phyloP scores from a whole-genome alignment of 352 stramenopile species.

The Pythium volutum region DNA sequence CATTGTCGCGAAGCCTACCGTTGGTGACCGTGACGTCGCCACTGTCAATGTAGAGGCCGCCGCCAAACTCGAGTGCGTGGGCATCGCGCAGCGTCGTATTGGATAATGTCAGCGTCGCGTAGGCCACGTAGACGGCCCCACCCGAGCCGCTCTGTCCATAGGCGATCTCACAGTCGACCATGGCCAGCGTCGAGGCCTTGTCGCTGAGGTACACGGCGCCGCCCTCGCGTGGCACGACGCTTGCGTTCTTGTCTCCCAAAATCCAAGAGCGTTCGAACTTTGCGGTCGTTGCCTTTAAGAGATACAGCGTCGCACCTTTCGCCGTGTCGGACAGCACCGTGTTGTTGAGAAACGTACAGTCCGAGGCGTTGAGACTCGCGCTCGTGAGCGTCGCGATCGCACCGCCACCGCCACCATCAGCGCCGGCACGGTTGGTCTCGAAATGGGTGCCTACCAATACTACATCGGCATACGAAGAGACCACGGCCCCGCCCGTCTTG shows the following conservation, averaged over 20 bases:
- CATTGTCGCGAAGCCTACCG: slow-evolving; percentile 36
- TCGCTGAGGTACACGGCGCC: slow-evolving; percentile 48
- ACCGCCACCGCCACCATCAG: slow-evolving; percentile 10
- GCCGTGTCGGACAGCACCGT: slow-evolving; percentile 1
- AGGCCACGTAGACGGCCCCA: slow-evolving; percentile 42
- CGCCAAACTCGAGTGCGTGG: slow-evolving; percentile 50
- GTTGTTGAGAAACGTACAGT: slow-evolving; percentile 18
- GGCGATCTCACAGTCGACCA: slow-evolving; percentile 39
- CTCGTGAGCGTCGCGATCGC: slow-evolving; percentile 14
- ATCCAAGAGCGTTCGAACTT: slow-evolving; percentile 3
- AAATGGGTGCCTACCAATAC: background rate
- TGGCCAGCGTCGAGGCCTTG: slow-evolving; percentile 22
- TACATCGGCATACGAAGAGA: slow-evolving; percentile 3
- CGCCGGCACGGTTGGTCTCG: slow-evolving; percentile 1
- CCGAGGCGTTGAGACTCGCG: background rate
- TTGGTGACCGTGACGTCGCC: slow-evolving; percentile 21
- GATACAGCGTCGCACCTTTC: slow-evolving; percentile 15
- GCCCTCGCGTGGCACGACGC: slow-evolving; percentile 17
- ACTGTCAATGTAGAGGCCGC: slow-evolving; percentile 37
- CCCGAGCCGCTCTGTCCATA: slow-evolving; percentile 40
- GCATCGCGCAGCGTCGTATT: slow-evolving; percentile 37
- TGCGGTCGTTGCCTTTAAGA: slow-evolving; percentile 1
- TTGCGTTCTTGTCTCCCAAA: background rate
- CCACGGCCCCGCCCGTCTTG: slow-evolving; percentile 16
- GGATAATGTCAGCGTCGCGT: slow-evolving; percentile 20